Base-by-base conservation (phyloP, 2,329 filamentous ascomycete species). In the Pleomassaria siparia region DNA sequence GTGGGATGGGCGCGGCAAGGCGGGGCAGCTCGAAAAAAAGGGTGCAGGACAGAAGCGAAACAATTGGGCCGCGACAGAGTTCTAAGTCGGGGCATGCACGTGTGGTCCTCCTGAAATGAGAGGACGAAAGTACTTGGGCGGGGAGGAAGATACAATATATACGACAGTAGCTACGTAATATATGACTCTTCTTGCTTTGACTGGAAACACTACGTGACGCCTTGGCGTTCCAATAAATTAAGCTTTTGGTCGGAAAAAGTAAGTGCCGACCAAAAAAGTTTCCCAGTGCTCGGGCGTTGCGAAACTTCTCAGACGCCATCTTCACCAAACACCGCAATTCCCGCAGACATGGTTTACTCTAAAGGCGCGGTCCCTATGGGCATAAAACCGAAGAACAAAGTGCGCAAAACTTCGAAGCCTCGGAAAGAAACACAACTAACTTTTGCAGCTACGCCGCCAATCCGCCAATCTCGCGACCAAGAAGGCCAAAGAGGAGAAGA, bases 381-480 rank as follows among this genome's bases (percentile, higher is more conserved):
- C 70, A 77, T 80, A 65, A 82, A 81, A 55, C 77, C 84, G 1
- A 80, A 78, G 51, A 95, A 95, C 74, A 96, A 96, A n/a, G n/a
- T n/a, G n/a, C n/a, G n/a, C n/a, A n/a, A n/a, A n/a, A n/a, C n/a
- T n/a, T n/a, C n/a, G n/a, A n/a, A n/a, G n/a, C n/a, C n/a, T n/a
- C n/a, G n/a, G n/a, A n/a, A n/a, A n/a, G n/a, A n/a, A n/a, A n/a
- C n/a, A n/a, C n/a, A n/a, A n/a, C n/a, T n/a, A n/a, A n/a, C n/a
- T n/a, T n/a, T n/a, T n/a, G n/a, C n/a, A n/a, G 71, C 74, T 89
- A 18, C 86, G 85, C 66, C 82, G 94, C 53, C 82, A 94, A 68
- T 79, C 86, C 59, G 80, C 92, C 50, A 87, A 91, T 65, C 78
- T 96, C 50, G 84, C 88, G 59, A 81, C 87, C 65, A 97, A 96